These are phyloP conservation scores for Chenopodium berlandieri DNA, from an alignment of 148 eudicot species.

Conservation along the genomic window DNA sequence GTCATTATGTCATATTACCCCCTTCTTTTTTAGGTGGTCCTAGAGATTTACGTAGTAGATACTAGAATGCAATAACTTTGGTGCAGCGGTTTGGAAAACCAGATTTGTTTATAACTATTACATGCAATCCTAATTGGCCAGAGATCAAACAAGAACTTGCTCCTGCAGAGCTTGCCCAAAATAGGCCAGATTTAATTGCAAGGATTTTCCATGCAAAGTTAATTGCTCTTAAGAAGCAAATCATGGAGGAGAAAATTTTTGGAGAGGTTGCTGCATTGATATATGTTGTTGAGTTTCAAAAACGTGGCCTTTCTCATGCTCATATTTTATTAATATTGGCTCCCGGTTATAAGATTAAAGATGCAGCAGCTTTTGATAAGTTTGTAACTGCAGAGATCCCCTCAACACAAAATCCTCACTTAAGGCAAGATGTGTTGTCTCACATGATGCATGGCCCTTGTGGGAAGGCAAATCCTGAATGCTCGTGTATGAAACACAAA, in stretches of 20 bases:
- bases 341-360: no score
- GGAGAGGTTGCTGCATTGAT: neutral
- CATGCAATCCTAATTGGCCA: slow-evolving; percentile 1
- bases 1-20: neutral
- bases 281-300: neutral
- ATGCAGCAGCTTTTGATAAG: no score
- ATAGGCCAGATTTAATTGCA: neutral
- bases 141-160: neutral
- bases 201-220: neutral
- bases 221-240: neutral
- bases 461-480: neutral
- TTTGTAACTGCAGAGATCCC: no score
- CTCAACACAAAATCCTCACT: no score
- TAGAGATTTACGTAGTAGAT: neutral
- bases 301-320: no score
- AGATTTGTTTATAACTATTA: slow-evolving; percentile 18
- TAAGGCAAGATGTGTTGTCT: no score
- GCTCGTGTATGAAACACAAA: neutral
- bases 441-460: neutral
- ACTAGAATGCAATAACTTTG: slow-evolving; percentile 5
- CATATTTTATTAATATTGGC: no score
- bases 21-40: slow-evolving; percentile 8
- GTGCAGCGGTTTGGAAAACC: slow-evolving; percentile 2
- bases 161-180: neutral
- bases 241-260: neutral